Evolutionary conservation across 768 basidiomycete genomes (phyloP).

Genomic region (Suillus americanus): DNA sequence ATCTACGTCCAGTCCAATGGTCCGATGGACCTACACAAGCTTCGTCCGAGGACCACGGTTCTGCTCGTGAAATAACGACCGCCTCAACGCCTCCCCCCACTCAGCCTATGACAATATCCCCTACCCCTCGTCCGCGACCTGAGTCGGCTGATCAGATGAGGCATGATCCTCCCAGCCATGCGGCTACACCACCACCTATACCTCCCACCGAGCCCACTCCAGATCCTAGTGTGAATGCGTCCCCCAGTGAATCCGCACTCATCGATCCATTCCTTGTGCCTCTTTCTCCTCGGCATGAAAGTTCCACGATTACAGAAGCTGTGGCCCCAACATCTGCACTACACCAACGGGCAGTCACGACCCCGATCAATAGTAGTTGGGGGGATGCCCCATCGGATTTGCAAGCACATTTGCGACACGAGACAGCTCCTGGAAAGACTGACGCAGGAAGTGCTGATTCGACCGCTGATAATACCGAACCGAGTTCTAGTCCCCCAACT

Average conservation of each 20-base stretch:
- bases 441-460: constrained; percentile 1
- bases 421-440: constrained; percentile 7
- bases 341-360: background rate
- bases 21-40: background rate
- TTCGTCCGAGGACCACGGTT: background rate
- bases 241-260: background rate
- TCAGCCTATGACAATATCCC: background rate
- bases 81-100: background rate
- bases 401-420: constrained; percentile 8
- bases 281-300: background rate
- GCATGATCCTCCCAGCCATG: background rate
- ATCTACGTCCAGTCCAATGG: constrained; percentile 1
- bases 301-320: background rate
- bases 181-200: background rate
- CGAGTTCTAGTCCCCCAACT: background rate
- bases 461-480: constrained; percentile 1
- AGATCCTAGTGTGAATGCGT: background rate
- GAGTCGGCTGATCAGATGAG: background rate
- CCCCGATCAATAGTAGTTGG: constrained; percentile 4
- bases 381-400: constrained; percentile 7
- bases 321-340: background rate
- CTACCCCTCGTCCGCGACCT: background rate
- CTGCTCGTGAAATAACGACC: background rate
- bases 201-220: background rate
- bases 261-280: background rate